Evolutionary conservation across 176 grass and related monocot genomes (phyloP).

Genomic region (Musa schizocarpa): DNA sequence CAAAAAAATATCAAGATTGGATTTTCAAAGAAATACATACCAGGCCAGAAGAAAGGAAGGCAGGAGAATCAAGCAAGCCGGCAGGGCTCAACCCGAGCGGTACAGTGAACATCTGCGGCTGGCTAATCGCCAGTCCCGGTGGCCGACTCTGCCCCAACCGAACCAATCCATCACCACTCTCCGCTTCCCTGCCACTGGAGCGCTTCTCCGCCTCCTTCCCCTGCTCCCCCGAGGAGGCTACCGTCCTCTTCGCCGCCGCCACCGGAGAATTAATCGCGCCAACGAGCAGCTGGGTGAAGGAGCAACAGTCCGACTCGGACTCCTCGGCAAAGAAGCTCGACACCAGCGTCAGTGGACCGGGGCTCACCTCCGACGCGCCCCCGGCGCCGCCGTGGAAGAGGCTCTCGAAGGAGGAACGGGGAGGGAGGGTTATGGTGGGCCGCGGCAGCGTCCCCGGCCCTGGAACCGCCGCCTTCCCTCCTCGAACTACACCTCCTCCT

Average conservation of each 20-base stretch:
- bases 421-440: slow-evolving; percentile 33
- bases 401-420: slow-evolving; percentile 29
- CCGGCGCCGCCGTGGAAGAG: slow-evolving; percentile 17
- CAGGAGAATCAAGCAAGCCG: slow-evolving; percentile 31
- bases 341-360: slow-evolving; percentile 40
- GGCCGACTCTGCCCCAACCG: slow-evolving; percentile 11
- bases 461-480: background rate
- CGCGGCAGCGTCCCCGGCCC: slow-evolving; percentile 4
- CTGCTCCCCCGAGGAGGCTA: background rate
- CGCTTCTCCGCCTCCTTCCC: background rate
- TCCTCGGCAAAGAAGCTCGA: slow-evolving; percentile 37
- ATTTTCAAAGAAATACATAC: background rate
- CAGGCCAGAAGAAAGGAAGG: slow-evolving; percentile 28
- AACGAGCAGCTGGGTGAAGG: slow-evolving; percentile 59
- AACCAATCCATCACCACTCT: background rate
- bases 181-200: background rate
- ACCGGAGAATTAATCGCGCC: slow-evolving; percentile 42
- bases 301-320: slow-evolving; percentile 41
- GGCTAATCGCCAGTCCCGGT: slow-evolving; percentile 8
- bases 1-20: background rate
- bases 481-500: background rate
- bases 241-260: slow-evolving; percentile 5
- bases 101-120: slow-evolving; percentile 34
- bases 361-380: slow-evolving; percentile 26
- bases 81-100: slow-evolving; percentile 36